Percentiles rank a stretch among this genome's conserved stretches.
phyloP scores from a whole-genome alignment of 192 early-diverging fungal species.

The Ambispora gerdemannii region DNA sequence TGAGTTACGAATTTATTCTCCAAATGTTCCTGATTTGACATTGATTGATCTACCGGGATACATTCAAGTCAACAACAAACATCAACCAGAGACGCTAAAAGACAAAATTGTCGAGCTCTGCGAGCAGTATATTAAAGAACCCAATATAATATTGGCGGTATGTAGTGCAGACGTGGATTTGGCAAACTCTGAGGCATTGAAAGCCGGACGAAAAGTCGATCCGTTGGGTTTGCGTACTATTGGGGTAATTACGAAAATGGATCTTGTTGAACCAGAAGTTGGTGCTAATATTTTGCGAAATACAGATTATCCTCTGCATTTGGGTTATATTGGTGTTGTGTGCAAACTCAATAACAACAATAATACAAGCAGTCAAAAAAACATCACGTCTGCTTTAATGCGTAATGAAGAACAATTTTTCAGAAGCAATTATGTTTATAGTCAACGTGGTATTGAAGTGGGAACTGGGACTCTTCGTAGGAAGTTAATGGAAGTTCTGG shows the following conservation, averaged over 20 bases:
- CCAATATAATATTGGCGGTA: slow-evolving; percentile 83
- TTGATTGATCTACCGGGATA: slow-evolving; percentile 85
- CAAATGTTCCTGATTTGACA: slow-evolving; percentile 78
- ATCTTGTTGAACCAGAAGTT: slow-evolving; percentile 75
- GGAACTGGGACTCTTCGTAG: slow-evolving; percentile 84
- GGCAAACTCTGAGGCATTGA: slow-evolving; percentile 81
- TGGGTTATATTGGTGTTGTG: slow-evolving; percentile 97
- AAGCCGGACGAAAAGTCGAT: slow-evolving; percentile 73
- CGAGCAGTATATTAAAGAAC: slow-evolving; percentile 75
- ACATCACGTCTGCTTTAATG: slow-evolving; percentile 53
- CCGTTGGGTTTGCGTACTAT: slow-evolving; percentile 77
- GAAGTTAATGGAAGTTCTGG: slow-evolving; percentile 85
- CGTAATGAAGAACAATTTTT: slow-evolving; percentile 57
- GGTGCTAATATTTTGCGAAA: slow-evolving; percentile 83
- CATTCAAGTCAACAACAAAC: slow-evolving; percentile 79
- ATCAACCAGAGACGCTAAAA: slow-evolving; percentile 76
- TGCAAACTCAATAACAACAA: slow-evolving; percentile 70
- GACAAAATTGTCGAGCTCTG: slow-evolving; percentile 79
- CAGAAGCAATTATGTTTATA: slow-evolving; percentile 51
- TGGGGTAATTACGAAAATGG: slow-evolving; percentile 86
- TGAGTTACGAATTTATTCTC: slow-evolving; percentile 80
- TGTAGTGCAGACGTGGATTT: slow-evolving; percentile 83
- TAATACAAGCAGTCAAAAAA: slow-evolving; percentile 36
- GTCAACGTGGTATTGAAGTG: slow-evolving; percentile 67
- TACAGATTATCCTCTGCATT: slow-evolving; percentile 87